These are phyloP conservation scores for Nematocida ironsii DNA, from an alignment of 371 early-diverging fungal species.

Conservation along the genomic window DNA sequence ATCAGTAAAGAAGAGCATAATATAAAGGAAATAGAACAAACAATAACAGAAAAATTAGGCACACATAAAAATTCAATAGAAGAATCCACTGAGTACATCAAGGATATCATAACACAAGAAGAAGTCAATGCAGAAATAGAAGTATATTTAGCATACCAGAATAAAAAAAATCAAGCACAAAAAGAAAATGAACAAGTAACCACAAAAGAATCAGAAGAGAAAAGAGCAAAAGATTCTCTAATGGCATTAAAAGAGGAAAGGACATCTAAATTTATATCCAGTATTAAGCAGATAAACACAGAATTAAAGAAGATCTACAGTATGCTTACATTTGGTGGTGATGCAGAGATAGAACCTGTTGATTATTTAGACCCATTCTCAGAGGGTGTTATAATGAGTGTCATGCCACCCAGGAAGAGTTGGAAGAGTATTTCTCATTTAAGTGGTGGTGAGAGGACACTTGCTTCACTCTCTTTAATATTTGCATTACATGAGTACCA, in stretches of 20 bases:
- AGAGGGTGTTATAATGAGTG: conserved; percentile 93
- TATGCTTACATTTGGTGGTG: conserved; percentile 85
- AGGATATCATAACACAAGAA: background rate
- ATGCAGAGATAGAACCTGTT: conserved; percentile 97
- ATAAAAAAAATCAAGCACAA: conserved; percentile 29
- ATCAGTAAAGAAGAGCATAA: conserved; percentile 4
- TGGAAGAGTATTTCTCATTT: conserved; percentile 98
- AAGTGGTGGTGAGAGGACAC: conserved; percentile 98
- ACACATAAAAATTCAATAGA: background rate
- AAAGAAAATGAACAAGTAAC: conserved; percentile 43
- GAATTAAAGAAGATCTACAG: conserved; percentile 98
- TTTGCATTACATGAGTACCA: conserved; percentile 98
- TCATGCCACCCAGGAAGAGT: conserved; percentile 99
- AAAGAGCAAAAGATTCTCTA: conserved; percentile 68
- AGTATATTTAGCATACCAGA: conserved; percentile 56
- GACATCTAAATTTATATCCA: conserved; percentile 86
- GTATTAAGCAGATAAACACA: conserved; percentile 84
- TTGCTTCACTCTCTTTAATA: conserved; percentile 91
- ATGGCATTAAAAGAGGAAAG: conserved; percentile 78
- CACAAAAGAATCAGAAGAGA: conserved; percentile 16
- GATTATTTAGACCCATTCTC: conserved; percentile 97
- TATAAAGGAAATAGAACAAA: background rate
- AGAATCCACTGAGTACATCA: background rate
- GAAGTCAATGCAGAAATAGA: conserved; percentile 7
- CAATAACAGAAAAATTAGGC: background rate